These are phyloP conservation scores for Lactifluus pinguis DNA, from an alignment of 768 basidiomycete genomes.

Conservation along the genomic window DNA sequence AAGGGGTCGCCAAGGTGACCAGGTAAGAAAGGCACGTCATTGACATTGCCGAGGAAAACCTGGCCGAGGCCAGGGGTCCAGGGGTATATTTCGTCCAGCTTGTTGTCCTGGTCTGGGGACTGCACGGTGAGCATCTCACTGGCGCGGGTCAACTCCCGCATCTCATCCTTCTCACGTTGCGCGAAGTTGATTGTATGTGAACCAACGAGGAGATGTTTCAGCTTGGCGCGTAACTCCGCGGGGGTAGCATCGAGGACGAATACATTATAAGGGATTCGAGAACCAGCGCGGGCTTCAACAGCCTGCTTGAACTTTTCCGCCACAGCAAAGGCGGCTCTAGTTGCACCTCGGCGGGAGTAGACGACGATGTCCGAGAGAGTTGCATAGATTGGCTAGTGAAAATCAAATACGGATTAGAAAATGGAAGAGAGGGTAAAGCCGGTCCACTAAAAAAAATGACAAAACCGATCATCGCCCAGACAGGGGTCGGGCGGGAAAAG, in stretches of 20 bases:
- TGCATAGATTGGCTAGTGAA: conserved; percentile 63
- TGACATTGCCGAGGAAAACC: conserved; percentile 74
- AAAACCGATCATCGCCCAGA: conserved; percentile 12
- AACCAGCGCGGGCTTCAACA: conserved; percentile 33
- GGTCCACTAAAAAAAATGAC: background rate
- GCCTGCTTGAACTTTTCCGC: conserved; percentile 61
- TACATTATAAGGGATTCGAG: conserved; percentile 57
- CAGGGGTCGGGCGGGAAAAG: background rate
- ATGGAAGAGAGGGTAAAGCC: background rate
- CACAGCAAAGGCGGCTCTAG: conserved; percentile 44
- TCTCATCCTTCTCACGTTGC: conserved; percentile 79
- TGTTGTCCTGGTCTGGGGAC: conserved; percentile 19
- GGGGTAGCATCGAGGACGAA: conserved; percentile 59
- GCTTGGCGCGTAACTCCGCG: conserved; percentile 33
- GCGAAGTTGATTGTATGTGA: conserved; percentile 69
- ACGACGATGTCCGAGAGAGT: conserved; percentile 86
- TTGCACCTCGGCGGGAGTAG: conserved; percentile 65
- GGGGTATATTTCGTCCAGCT: conserved; percentile 31
- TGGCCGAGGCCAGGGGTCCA: conserved; percentile 43
- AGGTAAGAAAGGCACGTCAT: conserved; percentile 51
- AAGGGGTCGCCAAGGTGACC: conserved; percentile 4
- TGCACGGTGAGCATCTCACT: conserved; percentile 57
- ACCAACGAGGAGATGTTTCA: conserved; percentile 48
- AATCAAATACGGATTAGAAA: conserved; percentile 16
- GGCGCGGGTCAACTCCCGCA: conserved; percentile 78